Conservation (phyloP, 192 early-diverging fungal species). For the Irineochytrium annulatum region DNA sequence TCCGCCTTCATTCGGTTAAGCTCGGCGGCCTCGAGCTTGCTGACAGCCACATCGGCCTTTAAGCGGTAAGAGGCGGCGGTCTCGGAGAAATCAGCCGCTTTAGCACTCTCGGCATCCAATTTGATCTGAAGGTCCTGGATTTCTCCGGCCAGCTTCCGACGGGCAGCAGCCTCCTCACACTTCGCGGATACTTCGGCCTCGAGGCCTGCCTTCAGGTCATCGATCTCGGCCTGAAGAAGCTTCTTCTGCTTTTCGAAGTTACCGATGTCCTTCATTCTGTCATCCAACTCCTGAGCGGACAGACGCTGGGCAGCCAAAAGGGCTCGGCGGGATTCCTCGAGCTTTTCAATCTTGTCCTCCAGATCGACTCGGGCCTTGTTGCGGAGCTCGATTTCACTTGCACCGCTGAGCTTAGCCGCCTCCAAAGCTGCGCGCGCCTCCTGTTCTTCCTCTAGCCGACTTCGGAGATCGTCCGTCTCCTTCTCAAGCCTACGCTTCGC, state of each 20-base stretch:
- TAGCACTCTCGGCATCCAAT: constrained; percentile 58
- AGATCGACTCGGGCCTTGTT: constrained; percentile 60
- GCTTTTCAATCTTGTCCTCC: constrained; percentile 63
- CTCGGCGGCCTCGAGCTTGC: constrained; percentile 63
- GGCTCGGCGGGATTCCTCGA: constrained; percentile 79
- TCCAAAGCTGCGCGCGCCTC: constrained; percentile 55
- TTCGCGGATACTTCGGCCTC: constrained; percentile 64
- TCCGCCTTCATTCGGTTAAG: constrained; percentile 69
- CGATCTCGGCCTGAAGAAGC: constrained; percentile 57
- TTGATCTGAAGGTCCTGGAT: constrained; percentile 58
- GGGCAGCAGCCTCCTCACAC: constrained; percentile 55
- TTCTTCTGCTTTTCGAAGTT: constrained; percentile 63
- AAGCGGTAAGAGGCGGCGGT: constrained; percentile 49
- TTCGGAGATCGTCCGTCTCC: constrained; percentile 51
- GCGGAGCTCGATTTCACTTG: constrained; percentile 54
- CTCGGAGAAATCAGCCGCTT: constrained; percentile 56
- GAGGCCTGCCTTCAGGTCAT: constrained; percentile 56
- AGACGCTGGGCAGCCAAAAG: constrained; percentile 72
- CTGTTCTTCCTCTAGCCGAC: constrained; percentile 49
- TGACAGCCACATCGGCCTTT: constrained; percentile 48
- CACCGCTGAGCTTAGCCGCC: constrained; percentile 37
- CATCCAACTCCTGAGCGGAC: constrained; percentile 73
- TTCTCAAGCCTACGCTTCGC: constrained; percentile 60
- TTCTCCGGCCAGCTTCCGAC: constrained; percentile 54
- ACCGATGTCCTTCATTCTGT: constrained; percentile 66